Evolutionary conservation across 108 stramenopile species (phyloP).

Genomic region (Aurantiochytrium sp.): DNA sequence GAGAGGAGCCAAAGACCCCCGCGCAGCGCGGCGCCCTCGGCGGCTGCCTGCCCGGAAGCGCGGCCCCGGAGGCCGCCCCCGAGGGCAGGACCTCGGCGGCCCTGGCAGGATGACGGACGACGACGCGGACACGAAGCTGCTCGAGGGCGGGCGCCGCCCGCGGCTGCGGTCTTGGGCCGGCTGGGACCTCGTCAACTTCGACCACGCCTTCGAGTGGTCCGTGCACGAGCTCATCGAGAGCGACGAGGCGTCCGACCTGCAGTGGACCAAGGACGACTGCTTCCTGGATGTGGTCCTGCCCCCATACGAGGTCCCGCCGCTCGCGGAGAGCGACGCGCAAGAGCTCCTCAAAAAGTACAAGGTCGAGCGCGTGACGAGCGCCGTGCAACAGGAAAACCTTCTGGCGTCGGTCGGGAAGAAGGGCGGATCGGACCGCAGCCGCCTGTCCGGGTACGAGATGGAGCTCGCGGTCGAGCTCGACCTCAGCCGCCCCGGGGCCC

Average conservation of each 20-base stretch:
- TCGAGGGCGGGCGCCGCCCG: neutral
- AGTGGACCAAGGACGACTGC: neutral
- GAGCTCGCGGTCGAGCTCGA: neutral
- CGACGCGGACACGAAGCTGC: no score
- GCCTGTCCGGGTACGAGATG: neutral
- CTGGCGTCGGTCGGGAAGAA: neutral
- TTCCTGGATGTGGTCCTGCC: neutral
- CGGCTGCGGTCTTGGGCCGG: neutral
- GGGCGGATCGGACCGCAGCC: neutral
- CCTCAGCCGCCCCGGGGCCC: neutral
- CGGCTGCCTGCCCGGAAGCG: no score
- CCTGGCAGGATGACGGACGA: no score
- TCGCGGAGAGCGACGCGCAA: neutral
- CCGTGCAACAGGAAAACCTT: neutral
- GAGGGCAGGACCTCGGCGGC: no score
- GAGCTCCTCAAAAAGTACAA: neutral
- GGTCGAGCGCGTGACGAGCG: neutral
- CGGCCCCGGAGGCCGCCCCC: no score
- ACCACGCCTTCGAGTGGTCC: neutral
- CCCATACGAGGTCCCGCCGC: neutral
- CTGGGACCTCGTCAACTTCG: conserved; percentile 1
- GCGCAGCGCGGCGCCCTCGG: no score
- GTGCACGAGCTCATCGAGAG: neutral
- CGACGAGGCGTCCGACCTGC: neutral
- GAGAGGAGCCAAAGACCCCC: no score